phyloP scores from a whole-genome alignment of 768 basidiomycete genomes.

The Tulasnella sp. region DNA sequence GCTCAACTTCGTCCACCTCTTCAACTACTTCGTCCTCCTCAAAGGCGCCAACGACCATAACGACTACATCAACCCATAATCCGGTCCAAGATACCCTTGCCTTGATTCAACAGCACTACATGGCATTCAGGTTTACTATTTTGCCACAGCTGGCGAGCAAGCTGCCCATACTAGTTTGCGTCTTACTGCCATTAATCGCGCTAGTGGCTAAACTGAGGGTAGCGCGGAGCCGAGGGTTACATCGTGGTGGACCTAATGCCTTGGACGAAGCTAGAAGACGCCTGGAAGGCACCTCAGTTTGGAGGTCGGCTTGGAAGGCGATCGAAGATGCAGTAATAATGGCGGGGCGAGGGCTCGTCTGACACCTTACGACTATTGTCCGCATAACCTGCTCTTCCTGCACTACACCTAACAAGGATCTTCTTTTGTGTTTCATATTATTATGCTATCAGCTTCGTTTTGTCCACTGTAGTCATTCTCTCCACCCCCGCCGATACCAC shows the following conservation, averaged over 20 bases:
- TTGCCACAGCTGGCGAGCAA: slow-evolving; percentile 31
- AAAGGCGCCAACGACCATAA: slow-evolving; percentile 19
- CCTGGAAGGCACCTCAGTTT: slow-evolving; percentile 29
- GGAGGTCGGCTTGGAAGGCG: slow-evolving; percentile 40
- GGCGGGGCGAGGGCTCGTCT: slow-evolving; percentile 65
- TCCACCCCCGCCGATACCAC: no score
- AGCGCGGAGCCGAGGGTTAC: background rate
- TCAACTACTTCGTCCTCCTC: slow-evolving; percentile 25
- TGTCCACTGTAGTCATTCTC: no score
- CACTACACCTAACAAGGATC: no score
- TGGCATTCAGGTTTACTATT: slow-evolving; percentile 37
- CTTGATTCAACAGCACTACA: slow-evolving; percentile 33
- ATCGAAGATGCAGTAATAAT: slow-evolving; percentile 57
- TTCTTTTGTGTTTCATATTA: no score
- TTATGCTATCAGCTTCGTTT: no score
- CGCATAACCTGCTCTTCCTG: no score
- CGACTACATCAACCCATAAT: slow-evolving; percentile 12
- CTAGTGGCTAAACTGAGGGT: no score
- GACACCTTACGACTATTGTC: no score
- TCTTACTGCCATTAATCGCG: slow-evolving; percentile 31
- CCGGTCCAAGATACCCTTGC: slow-evolving; percentile 20
- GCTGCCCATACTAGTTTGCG: slow-evolving; percentile 35
- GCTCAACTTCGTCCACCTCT: slow-evolving; percentile 21
- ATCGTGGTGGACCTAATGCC: background rate
- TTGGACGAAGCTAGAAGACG: slow-evolving; percentile 33